These are phyloP conservation scores for Saccharomycopsis crataegensis DNA, from an alignment of 1,139 yeast species.

Conservation along the genomic window DNA sequence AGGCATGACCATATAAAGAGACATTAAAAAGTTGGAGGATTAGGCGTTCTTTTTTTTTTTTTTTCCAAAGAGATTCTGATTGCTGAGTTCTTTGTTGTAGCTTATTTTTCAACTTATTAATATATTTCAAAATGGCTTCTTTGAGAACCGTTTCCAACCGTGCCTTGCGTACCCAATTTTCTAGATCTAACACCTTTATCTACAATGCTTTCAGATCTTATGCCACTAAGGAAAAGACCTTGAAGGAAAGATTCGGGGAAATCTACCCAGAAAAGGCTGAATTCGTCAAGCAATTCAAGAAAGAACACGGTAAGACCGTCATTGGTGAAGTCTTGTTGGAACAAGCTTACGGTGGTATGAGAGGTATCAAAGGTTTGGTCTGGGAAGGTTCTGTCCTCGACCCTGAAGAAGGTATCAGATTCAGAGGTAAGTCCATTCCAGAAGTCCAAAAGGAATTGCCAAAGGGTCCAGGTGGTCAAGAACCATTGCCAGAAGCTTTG, in stretches of 20 bases:
- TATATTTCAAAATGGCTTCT: conserved; percentile 16
- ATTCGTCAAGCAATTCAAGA: conserved; percentile 82
- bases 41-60: too few species aligned
- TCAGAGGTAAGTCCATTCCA: conserved; percentile 97
- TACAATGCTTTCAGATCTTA: conserved; percentile 33
- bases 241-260: conserved; percentile 91
- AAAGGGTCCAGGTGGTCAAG: conserved; percentile 80
- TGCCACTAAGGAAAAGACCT: conserved; percentile 38
- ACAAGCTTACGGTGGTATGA: conserved; percentile 99
- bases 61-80: neutral
- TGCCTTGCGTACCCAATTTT: conserved; percentile 16
- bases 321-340: conserved; percentile 92
- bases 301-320: conserved; percentile 80
- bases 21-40: too few species aligned
- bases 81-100: neutral
- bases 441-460: conserved; percentile 91
- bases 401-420: conserved; percentile 96
- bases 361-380: conserved; percentile 95
- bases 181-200: conserved; percentile 7
- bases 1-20: too few species aligned
- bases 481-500: conserved; percentile 87
- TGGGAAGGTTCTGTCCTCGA: conserved; percentile 99
- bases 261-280: conserved; percentile 88
- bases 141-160: conserved; percentile 15
- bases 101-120: neutral